These are phyloP conservation scores for Diaporthe humulicola DNA, from an alignment of 2,329 filamentous ascomycete genomes.

Conservation along the genomic window DNA sequence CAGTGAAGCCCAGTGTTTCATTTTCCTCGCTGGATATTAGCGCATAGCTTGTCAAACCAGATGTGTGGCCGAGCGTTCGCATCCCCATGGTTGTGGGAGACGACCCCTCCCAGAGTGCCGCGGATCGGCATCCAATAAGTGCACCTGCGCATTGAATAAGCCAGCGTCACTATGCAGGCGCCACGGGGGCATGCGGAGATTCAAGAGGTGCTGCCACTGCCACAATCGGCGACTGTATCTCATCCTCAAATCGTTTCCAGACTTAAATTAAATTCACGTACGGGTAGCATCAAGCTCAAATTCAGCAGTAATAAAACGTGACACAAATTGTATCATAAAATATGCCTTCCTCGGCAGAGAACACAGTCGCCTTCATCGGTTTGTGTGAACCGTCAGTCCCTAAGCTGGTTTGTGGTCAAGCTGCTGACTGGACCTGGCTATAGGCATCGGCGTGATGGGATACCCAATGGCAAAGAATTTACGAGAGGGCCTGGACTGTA, in stretches of 20 bases:
- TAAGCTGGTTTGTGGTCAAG: not conserved
- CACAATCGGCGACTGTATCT: too few relatives aligned
- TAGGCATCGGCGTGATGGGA: constrained; percentile 52
- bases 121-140: constrained; percentile 2
- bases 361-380: constrained; percentile 21
- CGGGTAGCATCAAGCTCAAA: not conserved
- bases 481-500: constrained; percentile 43
- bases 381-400: not conserved
- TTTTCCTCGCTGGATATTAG: not conserved
- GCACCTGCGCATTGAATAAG: not conserved
- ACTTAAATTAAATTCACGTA: not conserved
- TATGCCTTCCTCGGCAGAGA: not conserved
- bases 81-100: not conserved
- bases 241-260: too few relatives aligned
- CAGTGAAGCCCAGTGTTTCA: not conserved
- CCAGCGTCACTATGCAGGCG: not conserved
- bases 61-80: not conserved
- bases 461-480: constrained; percentile 53
- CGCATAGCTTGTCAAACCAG: not conserved
- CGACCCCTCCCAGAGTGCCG: not conserved
- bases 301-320: not conserved
- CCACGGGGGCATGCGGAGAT: constrained; percentile 10
- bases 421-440: not conserved
- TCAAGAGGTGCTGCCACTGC: not conserved
- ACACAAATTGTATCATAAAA: too few relatives aligned